A percentile compares a stretch with the other conserved stretches of the same genome.
phyloP scores from a whole-genome alignment of 371 early-diverging fungal species.

The Circinella umbellata region DNA sequence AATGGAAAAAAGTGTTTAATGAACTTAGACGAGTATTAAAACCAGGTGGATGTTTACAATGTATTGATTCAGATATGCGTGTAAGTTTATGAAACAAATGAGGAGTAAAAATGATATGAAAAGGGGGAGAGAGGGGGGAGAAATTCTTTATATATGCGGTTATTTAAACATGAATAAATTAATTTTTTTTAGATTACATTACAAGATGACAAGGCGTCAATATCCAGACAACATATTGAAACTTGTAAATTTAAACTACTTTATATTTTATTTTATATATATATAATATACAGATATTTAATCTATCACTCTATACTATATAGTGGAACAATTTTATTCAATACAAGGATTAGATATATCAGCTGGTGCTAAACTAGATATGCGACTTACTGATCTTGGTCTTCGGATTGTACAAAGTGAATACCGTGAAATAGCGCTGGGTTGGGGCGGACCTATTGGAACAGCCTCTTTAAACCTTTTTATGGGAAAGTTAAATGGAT shows the following conservation, averaged over 20 bases:
- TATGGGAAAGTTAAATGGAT: slow-evolving; percentile 20
- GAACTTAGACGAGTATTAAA: slow-evolving; percentile 42
- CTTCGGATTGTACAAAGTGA: slow-evolving; percentile 38
- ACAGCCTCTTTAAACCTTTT: slow-evolving; percentile 33
- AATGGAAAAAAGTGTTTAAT: slow-evolving; percentile 38
- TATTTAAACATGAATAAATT: neutral
- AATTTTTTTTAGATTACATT: neutral
- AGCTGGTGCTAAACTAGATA: slow-evolving; percentile 37
- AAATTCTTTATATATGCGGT: too few relatives aligned
- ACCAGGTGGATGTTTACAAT: slow-evolving; percentile 44
- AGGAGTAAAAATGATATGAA: neutral
- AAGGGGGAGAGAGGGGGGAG: too few relatives aligned
- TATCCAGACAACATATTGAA: neutral
- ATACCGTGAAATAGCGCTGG: slow-evolving; percentile 41
- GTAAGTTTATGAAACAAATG: slow-evolving; percentile 13
- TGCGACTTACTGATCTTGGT: slow-evolving; percentile 25
- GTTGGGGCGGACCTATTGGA: slow-evolving; percentile 47
- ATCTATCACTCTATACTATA: slow-evolving; percentile 4
- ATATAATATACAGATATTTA: slow-evolving; percentile 2
- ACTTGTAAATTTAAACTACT: neutral
- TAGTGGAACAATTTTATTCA: slow-evolving; percentile 28
- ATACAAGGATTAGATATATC: slow-evolving; percentile 31
- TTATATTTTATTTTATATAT: neutral
- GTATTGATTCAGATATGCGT: slow-evolving; percentile 41
- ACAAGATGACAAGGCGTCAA: neutral